Evolutionary conservation across 2,329 filamentous ascomycete genomes (phyloP), one percentile per base, ranked within the genome.

Genomic region (Neonectria coccinea): DNA sequence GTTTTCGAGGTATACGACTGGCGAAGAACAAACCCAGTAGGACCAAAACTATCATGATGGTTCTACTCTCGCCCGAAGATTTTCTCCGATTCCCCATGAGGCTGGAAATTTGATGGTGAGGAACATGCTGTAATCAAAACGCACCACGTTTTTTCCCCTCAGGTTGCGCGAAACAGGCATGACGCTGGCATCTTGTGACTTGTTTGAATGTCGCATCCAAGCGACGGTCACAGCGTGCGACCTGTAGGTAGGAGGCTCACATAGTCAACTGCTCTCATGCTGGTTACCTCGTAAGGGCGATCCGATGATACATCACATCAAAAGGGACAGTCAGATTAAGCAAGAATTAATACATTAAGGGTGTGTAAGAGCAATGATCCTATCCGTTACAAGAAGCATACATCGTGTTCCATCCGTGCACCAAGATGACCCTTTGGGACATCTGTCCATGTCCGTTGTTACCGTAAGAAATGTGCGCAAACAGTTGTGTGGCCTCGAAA

Each of bases 1-100:
- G 90, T 89, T 91, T 86, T 88, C 88, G 89, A 93, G 93, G 91
- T 97, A 97, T 89, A 97, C 92, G 89, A 89, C 87, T 94, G 88
- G 93, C 93, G 92, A 86, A 97, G 85, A 97, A 81, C 74, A 86
- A 96, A 81, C 76, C 78, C 73, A 79, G 80, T 76, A 77, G 76
- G 79, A 78, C 73, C 73, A 77, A 69, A 73, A 76, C 79, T 83
- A 79, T 86, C 82, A 87, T 81, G 76, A 79, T 63, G 73, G 83
- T 80, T 81, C 76, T 79, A 81, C 80, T 86, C 91, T 94, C 84
- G 84, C 90, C 90, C 89, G 91, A 92, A 95, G 92, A 95, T 89
- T 90, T 88, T 87, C 87, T 78, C 84, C 81, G 83, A 88, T 87
- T 78, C 78, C 75, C 83, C 67, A 85, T 93, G 90, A 90, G 81